phyloP scores from a whole-genome alignment of 805 yeast species.

The Candida vaughaniae region DNA sequence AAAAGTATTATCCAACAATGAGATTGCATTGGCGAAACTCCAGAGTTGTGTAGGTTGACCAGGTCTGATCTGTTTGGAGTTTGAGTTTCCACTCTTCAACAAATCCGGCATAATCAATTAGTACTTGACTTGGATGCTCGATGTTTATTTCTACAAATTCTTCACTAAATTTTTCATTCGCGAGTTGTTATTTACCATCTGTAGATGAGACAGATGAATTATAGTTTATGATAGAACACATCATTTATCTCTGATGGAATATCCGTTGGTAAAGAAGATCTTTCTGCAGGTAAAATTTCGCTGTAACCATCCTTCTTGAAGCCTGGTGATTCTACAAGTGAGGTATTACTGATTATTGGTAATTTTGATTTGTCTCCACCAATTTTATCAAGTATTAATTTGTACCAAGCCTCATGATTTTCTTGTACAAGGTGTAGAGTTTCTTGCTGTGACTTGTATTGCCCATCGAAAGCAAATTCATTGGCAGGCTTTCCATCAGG shows the following conservation, averaged over 20 bases:
- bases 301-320: conserved; percentile 15
- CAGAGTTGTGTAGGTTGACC: conserved; percentile 36
- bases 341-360: conserved; percentile 40
- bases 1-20: conserved; percentile 27
- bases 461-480: conserved; percentile 95
- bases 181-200: too few relatives aligned
- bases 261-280: neutral
- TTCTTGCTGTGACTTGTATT: conserved; percentile 81
- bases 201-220: too few relatives aligned
- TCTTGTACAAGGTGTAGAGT: conserved; percentile 83
- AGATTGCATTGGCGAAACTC: conserved; percentile 41
- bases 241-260: conserved; percentile 10
- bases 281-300: neutral
- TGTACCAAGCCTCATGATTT: conserved; percentile 82
- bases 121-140: conserved; percentile 1
- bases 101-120: conserved; percentile 8
- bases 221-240: conserved; percentile 1
- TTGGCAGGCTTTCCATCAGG: conserved; percentile 98
- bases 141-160: conserved; percentile 6
- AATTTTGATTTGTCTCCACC: conserved; percentile 20
- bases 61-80: conserved; percentile 17
- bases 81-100: too few relatives aligned
- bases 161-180: too few relatives aligned
- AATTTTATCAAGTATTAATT: conserved; percentile 63
- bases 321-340: conserved; percentile 31